Base-by-base conservation (phyloP, 202 grass and related monocot genomes). In the Schoenoplectus tabernaemontani region DNA sequence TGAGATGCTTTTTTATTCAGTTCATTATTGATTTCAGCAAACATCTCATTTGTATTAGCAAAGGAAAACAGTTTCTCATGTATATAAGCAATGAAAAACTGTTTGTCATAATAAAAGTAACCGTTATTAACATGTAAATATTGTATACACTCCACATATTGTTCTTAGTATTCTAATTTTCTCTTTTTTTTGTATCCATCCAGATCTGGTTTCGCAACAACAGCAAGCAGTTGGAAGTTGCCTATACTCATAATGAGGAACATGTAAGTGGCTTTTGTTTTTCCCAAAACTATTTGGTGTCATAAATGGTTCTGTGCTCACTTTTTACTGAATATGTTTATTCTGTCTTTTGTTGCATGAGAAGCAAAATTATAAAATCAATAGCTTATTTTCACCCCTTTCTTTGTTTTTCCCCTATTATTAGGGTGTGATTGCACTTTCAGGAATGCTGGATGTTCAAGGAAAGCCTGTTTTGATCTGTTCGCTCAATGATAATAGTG, bases 221-320 rank as follows among this genome's bases (percentile, higher is more conserved):
- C 77, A 90, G 66, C 75, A 92, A 91, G 67, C 87, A 88, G 26
- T 80, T 98, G 30, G 95, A 98, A 86, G 91, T 90, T 64, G 87
- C 88, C 56, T 98, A 98, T 16, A 95, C 87, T 61, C 96, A 99
- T 75, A 87, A 82, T 56, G 90, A 93, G 84, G 96, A 99, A 36
- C 83, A 99, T 62, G 96, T 95, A 89, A 41, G 81, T 65, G 56
- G 61, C 20, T 17, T 72, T n/a, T n/a, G n/a, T n/a, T 50, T 81
- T 16, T 76, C 19, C 30, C 41, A 53, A 9, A 37, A 42, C 42
- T 65, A 7, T 3, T 41, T 69, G 23, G 42, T 62, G 34, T 76
- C 64, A 66, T 17, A 17, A 51, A 51, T 11, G 5, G 82, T 32
- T 7, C 30, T 68, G n/a, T n/a, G n/a, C 20, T 17, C 23, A 8